phyloP scores from a whole-genome alignment of 2,329 filamentous ascomycete genomes.

The Hawksworthiomyces lignivorus region DNA sequence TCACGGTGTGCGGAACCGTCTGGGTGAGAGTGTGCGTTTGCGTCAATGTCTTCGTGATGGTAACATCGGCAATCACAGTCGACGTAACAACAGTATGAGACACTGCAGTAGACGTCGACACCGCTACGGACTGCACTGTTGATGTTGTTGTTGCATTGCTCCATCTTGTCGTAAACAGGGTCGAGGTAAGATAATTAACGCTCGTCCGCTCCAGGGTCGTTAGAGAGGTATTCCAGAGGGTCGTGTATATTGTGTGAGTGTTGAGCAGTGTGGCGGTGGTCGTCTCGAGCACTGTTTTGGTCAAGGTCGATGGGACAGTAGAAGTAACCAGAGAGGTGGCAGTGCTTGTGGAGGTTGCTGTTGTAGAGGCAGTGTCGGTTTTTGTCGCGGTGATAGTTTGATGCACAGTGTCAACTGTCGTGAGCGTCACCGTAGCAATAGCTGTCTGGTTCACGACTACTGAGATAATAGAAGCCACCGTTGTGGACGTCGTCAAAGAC shows the following conservation, averaged over 20 bases:
- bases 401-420: not conserved
- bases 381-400: not conserved
- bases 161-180: not conserved
- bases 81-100: not conserved
- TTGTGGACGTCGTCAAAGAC: slow-evolving; percentile 2
- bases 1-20: not conserved
- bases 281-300: not conserved
- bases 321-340: not conserved
- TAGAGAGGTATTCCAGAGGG: not conserved
- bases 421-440: slow-evolving; percentile 1
- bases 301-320: not conserved
- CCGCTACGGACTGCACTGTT: not conserved
- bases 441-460: slow-evolving; percentile 7
- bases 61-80: not conserved
- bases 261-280: not conserved
- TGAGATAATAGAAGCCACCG: not conserved
- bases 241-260: not conserved
- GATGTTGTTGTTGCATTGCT: not conserved
- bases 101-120: not conserved
- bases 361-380: not conserved
- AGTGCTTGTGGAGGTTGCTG: not conserved
- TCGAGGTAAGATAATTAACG: not conserved
- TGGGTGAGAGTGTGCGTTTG: not conserved
- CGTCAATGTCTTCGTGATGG: slow-evolving; percentile 2
- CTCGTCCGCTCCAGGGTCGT: not conserved